Base-by-base conservation (phyloP, 1,139 yeast species). In the Pneumocystis sp. region DNA sequence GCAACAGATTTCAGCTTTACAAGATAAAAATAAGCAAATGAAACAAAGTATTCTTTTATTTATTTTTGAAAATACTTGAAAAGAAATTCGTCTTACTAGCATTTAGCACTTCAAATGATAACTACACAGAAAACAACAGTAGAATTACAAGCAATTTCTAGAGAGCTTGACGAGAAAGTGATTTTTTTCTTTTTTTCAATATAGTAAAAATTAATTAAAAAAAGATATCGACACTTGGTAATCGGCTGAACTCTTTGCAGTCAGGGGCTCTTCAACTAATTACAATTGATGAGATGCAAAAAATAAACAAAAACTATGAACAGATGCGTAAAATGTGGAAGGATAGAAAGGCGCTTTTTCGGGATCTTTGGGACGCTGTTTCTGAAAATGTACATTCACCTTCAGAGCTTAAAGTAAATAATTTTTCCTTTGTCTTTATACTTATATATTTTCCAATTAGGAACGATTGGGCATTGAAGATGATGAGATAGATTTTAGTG, bases 21-120 rank as follows among this genome's bases (percentile, higher is more conserved):
- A 67, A 40, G 40, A 65, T 1, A 66, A 61, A 29, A 66, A 70
- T 21, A 65, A 66, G 7, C 39, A 45, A 3, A 42, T 70, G 25
- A 65, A 67, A 3, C 69, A 63, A 3, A 64, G 71, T 70, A 62
- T 21, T 3, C 2, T 50, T 50, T 12, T 19, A 7, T 6, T 5
- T 31, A 31, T 21, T 21, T 19, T 1, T 25, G 12, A 62, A 45
- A 12, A 5, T 8, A 12, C 4, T 12, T 25, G 2, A 10, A 12
- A 62, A 12, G 39, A n/a, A 2, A 3, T 8, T 34, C 3, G 21
- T 21, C 8, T 34, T 56, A n/a, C 4, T 1, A 12, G 15, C 3
- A 15, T 64, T 39, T 50, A 66, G 68, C 57, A 40, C 63, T 66
- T n/a, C 61, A 63, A n/a, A 60, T 60, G 34, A 39, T 66, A 15